Conservation (phyloP, 2,329 filamentous ascomycete species). For the Colletotrichum scovillei region DNA sequence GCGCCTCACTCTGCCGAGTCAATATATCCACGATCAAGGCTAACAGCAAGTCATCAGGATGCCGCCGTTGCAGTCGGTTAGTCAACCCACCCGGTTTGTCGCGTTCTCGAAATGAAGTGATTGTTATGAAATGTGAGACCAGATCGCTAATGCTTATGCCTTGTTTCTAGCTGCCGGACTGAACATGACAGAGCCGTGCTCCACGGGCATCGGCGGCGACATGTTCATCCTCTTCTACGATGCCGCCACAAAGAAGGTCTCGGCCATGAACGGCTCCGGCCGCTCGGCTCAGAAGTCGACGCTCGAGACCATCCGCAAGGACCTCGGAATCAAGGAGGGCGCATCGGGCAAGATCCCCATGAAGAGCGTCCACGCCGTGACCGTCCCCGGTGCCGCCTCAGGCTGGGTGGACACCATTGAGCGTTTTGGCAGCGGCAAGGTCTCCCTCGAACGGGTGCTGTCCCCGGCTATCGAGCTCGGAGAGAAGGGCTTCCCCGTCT, state of each 20-base stretch:
- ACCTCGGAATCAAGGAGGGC: slow-evolving; percentile 73
- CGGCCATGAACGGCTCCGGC: slow-evolving; percentile 93
- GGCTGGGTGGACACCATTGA: slow-evolving; percentile 94
- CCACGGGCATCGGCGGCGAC: slow-evolving; percentile 95
- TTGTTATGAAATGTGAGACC: neutral
- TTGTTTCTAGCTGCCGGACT: slow-evolving; percentile 79
- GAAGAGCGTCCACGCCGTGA: slow-evolving; percentile 82
- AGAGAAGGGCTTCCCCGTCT: slow-evolving; percentile 91
- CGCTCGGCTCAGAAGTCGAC: slow-evolving; percentile 77
- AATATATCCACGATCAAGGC: slow-evolving; percentile 13
- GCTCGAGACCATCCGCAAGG: slow-evolving; percentile 75
- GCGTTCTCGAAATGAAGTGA: neutral
- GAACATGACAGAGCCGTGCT: slow-evolving; percentile 92
- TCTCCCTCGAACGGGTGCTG: slow-evolving; percentile 82
- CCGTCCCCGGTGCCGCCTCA: slow-evolving; percentile 89
- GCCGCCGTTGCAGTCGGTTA: slow-evolving; percentile 92
- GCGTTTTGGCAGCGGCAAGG: slow-evolving; percentile 87
- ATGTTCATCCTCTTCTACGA: slow-evolving; percentile 97
- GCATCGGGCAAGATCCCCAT: slow-evolving; percentile 74
- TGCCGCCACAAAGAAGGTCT: slow-evolving; percentile 82
- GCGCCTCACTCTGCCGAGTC: neutral
- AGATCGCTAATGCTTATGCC: slow-evolving; percentile 3
- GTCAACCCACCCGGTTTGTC: slow-evolving; percentile 41
- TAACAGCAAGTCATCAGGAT: slow-evolving; percentile 67
- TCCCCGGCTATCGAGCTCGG: slow-evolving; percentile 85